Conservation (phyloP, 768 basidiomycete species). For the Amanita rimosa region DNA sequence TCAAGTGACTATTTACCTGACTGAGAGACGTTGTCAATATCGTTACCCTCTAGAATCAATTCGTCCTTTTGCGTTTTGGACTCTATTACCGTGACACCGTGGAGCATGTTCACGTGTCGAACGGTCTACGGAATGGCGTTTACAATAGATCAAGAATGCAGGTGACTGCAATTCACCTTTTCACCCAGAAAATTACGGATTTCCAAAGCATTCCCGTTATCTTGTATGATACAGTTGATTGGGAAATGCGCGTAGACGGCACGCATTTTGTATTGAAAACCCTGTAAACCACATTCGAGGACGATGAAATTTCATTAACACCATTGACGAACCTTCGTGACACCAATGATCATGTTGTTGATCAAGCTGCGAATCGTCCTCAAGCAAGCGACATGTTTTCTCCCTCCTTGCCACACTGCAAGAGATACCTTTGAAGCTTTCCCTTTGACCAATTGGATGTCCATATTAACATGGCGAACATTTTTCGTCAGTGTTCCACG, state of each 20-base stretch:
- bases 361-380: conserved; percentile 93
- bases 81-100: conserved; percentile 75
- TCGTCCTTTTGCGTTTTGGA: conserved; percentile 93
- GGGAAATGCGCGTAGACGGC: conserved; percentile 99
- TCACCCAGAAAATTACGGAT: conserved; percentile 95
- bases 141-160: not conserved
- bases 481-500: conserved; percentile 89
- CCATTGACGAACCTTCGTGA: conserved; percentile 61
- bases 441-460: conserved; percentile 74
- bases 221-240: conserved; percentile 94
- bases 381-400: conserved; percentile 98
- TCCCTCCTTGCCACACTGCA: conserved; percentile 95
- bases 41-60: conserved; percentile 88
- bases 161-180: conserved; percentile 46
- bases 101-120: conserved; percentile 86
- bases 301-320: not conserved
- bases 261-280: conserved; percentile 99
- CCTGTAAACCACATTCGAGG: conserved; percentile 33
- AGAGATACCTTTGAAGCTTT: conserved; percentile 76
- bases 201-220: conserved; percentile 59
- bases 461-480: conserved; percentile 90
- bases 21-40: conserved; percentile 95
- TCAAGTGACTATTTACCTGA: conserved; percentile 44
- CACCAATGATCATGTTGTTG: conserved; percentile 95
- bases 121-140: conserved; percentile 50